A percentile compares a stretch with the other conserved stretches of the same genome.
phyloP scores from a whole-genome alignment of 2,329 filamentous ascomycete genomes.

The Chalaropsis ovoidea region DNA sequence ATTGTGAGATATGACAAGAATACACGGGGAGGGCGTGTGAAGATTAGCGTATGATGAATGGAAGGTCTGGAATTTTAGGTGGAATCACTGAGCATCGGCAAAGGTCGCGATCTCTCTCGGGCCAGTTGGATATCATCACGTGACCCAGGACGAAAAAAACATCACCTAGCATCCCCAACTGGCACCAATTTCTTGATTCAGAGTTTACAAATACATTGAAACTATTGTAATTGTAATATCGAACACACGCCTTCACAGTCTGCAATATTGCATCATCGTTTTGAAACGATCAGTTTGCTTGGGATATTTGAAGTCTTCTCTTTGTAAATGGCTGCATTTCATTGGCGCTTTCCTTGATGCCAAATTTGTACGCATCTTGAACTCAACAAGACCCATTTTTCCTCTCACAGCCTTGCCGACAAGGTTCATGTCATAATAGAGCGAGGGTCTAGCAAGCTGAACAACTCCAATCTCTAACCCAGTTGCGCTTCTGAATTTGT shows the following conservation, averaged over 20 bases:
- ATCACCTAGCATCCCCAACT: neutral
- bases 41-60: conserved; percentile 10
- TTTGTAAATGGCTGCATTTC: neutral
- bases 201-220: neutral
- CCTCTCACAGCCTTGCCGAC: neutral
- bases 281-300: neutral
- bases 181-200: neutral
- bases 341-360: neutral
- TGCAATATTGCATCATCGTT: neutral
- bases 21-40: conserved; percentile 6
- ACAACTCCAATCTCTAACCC: no score
- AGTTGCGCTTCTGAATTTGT: no score
- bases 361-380: neutral
- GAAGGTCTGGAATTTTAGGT: conserved; percentile 9
- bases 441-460: no score
- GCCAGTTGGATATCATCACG: conserved; percentile 24
- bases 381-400: neutral
- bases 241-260: neutral
- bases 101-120: conserved; percentile 22
- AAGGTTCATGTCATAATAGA: neutral
- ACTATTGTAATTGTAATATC: neutral
- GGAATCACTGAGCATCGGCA: conserved; percentile 21
- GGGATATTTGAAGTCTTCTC: neutral
- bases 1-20: conserved; percentile 19
- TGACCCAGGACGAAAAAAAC: neutral